phyloP scores from a whole-genome alignment of 495 filamentous ascomycete genomes.

The Hypoxylon intermedium region DNA sequence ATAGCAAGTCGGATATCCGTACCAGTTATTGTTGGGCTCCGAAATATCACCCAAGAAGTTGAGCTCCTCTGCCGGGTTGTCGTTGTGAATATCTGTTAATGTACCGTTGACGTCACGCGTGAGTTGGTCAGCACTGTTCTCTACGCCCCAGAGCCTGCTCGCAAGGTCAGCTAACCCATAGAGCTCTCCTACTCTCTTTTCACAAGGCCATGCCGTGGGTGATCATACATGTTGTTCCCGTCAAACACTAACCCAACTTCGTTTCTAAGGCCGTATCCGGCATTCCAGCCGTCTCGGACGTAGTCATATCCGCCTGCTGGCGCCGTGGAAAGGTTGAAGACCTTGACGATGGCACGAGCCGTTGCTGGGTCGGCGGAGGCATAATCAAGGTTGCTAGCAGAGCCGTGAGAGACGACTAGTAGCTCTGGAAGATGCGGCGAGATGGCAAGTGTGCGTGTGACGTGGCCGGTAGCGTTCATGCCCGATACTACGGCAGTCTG shows the following conservation, averaged over 20 bases:
- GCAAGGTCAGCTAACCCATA: constrained; percentile 57
- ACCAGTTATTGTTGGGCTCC: constrained; percentile 55
- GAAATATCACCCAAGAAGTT: constrained; percentile 73
- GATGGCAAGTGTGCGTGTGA: constrained; percentile 67
- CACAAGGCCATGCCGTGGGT: no score
- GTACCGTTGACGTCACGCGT: constrained; percentile 46
- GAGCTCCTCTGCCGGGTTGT: constrained; percentile 78
- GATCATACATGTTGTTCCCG: constrained; percentile 42
- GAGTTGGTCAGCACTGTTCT: constrained; percentile 75
- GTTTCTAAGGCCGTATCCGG: constrained; percentile 78
- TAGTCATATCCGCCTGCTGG: constrained; percentile 50
- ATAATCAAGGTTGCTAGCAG: constrained; percentile 65
- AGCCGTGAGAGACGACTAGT: constrained; percentile 70
- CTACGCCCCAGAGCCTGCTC: constrained; percentile 68
- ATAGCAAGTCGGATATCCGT: constrained; percentile 75
- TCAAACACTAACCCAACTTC: constrained; percentile 66
- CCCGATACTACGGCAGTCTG: constrained; percentile 59
- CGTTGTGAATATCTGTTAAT: constrained; percentile 65
- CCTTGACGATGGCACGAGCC: constrained; percentile 69
- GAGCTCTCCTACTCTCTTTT: neutral
- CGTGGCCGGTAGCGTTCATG: constrained; percentile 67
- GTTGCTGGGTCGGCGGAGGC: constrained; percentile 52
- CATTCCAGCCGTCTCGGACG: constrained; percentile 57
- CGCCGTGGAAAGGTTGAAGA: constrained; percentile 62
- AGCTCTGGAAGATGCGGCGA: constrained; percentile 53